Conservation (phyloP, 1,284 basidiomycete species). For the Apiotrichum gracile region DNA sequence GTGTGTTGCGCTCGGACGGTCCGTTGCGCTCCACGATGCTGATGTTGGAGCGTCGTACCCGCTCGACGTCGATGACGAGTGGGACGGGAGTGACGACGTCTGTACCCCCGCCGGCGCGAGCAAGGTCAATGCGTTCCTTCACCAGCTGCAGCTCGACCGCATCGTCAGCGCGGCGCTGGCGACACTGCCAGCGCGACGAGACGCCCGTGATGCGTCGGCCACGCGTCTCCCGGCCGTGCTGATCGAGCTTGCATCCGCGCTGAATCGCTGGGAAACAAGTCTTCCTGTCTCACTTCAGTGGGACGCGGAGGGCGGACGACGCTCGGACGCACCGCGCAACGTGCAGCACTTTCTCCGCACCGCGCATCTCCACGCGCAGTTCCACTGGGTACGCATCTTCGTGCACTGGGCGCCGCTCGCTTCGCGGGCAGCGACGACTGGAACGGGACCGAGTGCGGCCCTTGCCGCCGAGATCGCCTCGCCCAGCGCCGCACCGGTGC, state of each 20-base stretch:
- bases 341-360: constrained; percentile 63
- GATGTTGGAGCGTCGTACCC: constrained; percentile 73
- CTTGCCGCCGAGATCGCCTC: neutral
- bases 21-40: constrained; percentile 59
- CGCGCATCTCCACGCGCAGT: constrained; percentile 57
- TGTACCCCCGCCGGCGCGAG: constrained; percentile 55
- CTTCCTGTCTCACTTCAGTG: constrained; percentile 65
- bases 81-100: constrained; percentile 70
- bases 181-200: constrained; percentile 63
- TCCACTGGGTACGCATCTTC: constrained; percentile 61
- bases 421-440: constrained; percentile 28
- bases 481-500: constrained; percentile 41
- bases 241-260: constrained; percentile 59
- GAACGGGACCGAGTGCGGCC: neutral
- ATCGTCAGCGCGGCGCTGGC: constrained; percentile 63
- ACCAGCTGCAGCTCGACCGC: constrained; percentile 61
- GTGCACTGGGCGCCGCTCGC: constrained; percentile 73
- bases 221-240: constrained; percentile 56
- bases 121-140: constrained; percentile 58
- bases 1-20: neutral
- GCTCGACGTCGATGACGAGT: constrained; percentile 57
- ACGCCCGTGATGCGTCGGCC: constrained; percentile 49
- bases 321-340: constrained; percentile 42
- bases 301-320: constrained; percentile 55
- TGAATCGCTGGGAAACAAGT: constrained; percentile 66